Percentiles rank a stretch among this genome's conserved stretches.
phyloP scores from a whole-genome alignment of 768 basidiomycete species.

The Phlebiopsis gigantea region DNA sequence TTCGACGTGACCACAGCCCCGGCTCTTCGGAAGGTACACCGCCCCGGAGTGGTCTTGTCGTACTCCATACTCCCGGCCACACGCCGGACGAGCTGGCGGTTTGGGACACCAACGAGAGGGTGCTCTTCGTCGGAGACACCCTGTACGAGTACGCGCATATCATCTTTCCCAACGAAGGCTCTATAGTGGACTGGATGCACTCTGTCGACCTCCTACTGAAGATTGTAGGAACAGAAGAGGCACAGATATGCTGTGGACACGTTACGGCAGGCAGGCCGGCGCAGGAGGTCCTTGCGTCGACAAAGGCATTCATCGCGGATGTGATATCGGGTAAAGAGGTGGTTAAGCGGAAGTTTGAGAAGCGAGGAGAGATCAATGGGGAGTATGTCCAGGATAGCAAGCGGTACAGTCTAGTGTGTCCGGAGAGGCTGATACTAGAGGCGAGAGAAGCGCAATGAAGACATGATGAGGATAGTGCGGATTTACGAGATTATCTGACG shows the following conservation, averaged over 20 bases:
- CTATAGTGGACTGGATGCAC: slow-evolving; percentile 44
- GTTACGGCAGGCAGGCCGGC: slow-evolving; percentile 41
- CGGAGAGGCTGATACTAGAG: slow-evolving; percentile 40
- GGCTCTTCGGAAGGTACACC: neutral
- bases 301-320: slow-evolving; percentile 42
- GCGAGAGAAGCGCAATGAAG: slow-evolving; percentile 19
- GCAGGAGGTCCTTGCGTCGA: slow-evolving; percentile 36
- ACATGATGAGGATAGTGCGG: neutral
- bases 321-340: slow-evolving; percentile 38
- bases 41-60: slow-evolving; percentile 25
- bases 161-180: slow-evolving; percentile 50
- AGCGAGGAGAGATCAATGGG: slow-evolving; percentile 54
- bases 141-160: slow-evolving; percentile 51
- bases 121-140: slow-evolving; percentile 55
- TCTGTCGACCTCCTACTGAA: slow-evolving; percentile 39
- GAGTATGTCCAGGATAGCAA: slow-evolving; percentile 42
- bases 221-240: slow-evolving; percentile 28
- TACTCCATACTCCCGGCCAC: slow-evolving; percentile 55
- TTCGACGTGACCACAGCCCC: neutral
- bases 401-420: slow-evolving; percentile 43
- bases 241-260: slow-evolving; percentile 45
- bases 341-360: slow-evolving; percentile 38
- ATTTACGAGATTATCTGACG: neutral
- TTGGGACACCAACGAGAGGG: slow-evolving; percentile 42
- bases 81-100: slow-evolving; percentile 55